phyloP scores from a whole-genome alignment of 768 basidiomycete species.

The Boletus reticulatus region DNA sequence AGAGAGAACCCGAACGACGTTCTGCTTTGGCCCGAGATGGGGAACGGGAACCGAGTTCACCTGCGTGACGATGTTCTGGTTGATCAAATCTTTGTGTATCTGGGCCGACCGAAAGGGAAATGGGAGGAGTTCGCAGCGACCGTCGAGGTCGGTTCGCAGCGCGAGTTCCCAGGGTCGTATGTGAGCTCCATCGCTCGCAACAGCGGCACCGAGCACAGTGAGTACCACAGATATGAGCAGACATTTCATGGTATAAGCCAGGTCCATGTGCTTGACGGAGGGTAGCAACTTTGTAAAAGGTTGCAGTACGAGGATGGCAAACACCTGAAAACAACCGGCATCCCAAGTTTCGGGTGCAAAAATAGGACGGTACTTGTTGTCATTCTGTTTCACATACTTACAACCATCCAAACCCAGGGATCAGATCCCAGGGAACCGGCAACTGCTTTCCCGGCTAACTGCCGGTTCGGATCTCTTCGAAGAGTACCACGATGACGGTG shows the following conservation, averaged over 20 bases:
- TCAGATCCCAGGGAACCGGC: constrained; percentile 1
- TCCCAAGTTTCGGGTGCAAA: too few species aligned
- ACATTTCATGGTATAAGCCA: constrained; percentile 12
- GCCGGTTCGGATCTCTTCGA: neutral
- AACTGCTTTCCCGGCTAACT: neutral
- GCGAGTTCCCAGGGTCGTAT: constrained; percentile 65
- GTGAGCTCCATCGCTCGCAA: constrained; percentile 47
- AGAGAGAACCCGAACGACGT: constrained; percentile 20
- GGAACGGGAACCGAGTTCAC: constrained; percentile 12
- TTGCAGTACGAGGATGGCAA: neutral
- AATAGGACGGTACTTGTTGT: too few species aligned
- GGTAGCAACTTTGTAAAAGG: neutral
- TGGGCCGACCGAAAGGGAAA: constrained; percentile 21
- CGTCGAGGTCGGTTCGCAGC: constrained; percentile 16
- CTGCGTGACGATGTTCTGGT: constrained; percentile 7
- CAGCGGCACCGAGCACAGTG: neutral
- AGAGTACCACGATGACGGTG: constrained; percentile 16
- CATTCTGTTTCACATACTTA: neutral
- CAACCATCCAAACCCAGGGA: too few species aligned
- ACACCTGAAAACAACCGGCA: constrained; percentile 5
- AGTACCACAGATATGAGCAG: constrained; percentile 1
- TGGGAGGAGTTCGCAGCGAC: constrained; percentile 18
- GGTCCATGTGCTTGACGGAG: neutral
- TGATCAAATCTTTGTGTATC: constrained; percentile 18
- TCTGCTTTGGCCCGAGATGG: neutral